Base-by-base conservation (phyloP, 2,329 filamentous ascomycete species). In the Aspergillus sp. region DNA sequence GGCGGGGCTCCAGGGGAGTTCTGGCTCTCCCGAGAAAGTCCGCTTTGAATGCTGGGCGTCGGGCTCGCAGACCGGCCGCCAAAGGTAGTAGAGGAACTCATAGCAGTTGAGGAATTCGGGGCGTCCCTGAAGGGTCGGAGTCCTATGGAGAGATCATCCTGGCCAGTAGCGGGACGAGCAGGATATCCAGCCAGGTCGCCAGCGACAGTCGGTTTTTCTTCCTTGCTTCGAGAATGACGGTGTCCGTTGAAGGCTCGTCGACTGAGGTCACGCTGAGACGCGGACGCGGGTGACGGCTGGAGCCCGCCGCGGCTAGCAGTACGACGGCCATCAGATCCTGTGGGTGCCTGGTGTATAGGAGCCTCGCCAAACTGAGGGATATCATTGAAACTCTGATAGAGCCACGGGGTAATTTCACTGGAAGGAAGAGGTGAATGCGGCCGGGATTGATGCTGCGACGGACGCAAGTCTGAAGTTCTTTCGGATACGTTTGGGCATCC, bases 331-430 rank as follows among this genome's bases (percentile, higher is more conserved):
- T 86, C 81, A 27, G 76, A 74, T 8, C 79, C 78, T 25, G 74
- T 75, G 41, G 83, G 74, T 39, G 74, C 76, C 46, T 79, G 72
- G 52, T 80, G 74, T 33, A 88, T 78, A 17, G 82, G 83, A 27
- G 82, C 82, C 59, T 86, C 82, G 39, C 82, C 83, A 62, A 80
- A 84, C 43, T 78, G 75, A 28, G 75, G 75, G 49, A 86, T 83
- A 53, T 88, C 82, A 66, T 84, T 75, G 44, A 74, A 74, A 55
- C 91, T 85, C 61, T 96, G 91, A 55, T 91, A 96, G 41, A 93
- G 72, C 72, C 94, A 98, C n/a, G 91, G 91, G 24, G 93, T 91
- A 36, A 98, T 86, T 61, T 96, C 89, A 51, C 85, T 91, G 8
- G 84, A 85, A 26, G 84, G 84, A 32, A 86, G 71, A 8, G 88